Evolutionary conservation across 352 stramenopile genomes (phyloP).

Genomic region (Phytophthora sp.): DNA sequence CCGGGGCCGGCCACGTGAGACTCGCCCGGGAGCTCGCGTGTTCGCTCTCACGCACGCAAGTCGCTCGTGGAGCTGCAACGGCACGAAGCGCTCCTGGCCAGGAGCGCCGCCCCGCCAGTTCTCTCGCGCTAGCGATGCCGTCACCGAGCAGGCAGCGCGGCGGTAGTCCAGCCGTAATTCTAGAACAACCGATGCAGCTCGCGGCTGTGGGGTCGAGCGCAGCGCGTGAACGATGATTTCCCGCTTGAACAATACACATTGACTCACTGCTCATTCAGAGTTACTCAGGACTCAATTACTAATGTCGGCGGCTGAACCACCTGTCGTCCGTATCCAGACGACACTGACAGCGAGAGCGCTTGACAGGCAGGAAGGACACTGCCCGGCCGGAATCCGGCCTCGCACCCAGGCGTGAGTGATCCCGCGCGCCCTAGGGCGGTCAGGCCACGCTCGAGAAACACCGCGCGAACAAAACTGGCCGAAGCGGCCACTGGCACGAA

Average conservation of each 20-base stretch:
- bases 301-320: slow-evolving; percentile 2
- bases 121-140: slow-evolving; percentile 5
- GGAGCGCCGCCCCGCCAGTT: neutral
- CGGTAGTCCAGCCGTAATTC: slow-evolving; percentile 22
- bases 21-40: slow-evolving; percentile 16
- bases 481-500: neutral
- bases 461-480: slow-evolving; percentile 9
- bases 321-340: slow-evolving; percentile 9
- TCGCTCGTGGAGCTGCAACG: slow-evolving; percentile 19
- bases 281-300: slow-evolving; percentile 21
- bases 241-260: slow-evolving; percentile 18
- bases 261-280: slow-evolving; percentile 21
- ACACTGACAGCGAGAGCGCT: neutral
- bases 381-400: neutral
- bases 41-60: slow-evolving; percentile 39
- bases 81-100: slow-evolving; percentile 23
- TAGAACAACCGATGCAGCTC: slow-evolving; percentile 17
- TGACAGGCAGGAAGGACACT: neutral
- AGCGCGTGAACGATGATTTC: neutral
- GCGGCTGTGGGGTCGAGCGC: neutral
- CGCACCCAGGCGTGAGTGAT: neutral
- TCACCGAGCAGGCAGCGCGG: neutral
- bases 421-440: neutral
- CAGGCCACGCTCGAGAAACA: slow-evolving; percentile 20
- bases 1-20: slow-evolving; percentile 12